phyloP scores from a whole-genome alignment of 1,139 yeast species.

The Blastobotrys arbuscula region DNA sequence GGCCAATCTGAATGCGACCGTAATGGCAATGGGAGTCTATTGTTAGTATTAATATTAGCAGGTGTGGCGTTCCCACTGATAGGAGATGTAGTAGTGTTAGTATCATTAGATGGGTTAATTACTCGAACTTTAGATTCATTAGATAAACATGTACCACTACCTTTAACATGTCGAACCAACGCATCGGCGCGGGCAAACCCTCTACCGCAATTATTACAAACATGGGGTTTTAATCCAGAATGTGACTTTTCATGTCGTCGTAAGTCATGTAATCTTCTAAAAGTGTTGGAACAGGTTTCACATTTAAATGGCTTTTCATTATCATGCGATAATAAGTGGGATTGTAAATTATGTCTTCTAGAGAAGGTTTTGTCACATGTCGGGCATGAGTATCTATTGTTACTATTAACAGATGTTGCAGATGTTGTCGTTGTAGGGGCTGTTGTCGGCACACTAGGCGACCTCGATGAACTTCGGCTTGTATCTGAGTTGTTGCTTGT shows the following conservation, averaged over 20 bases:
- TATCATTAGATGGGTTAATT: background rate
- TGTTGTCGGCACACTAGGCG: background rate
- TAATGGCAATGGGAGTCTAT: conserved; percentile 7
- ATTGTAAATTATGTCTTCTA: conserved; percentile 67
- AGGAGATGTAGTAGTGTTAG: background rate
- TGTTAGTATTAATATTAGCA: background rate
- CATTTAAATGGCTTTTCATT: conserved; percentile 64
- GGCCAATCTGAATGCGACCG: conserved; percentile 7
- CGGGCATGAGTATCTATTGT: conserved; percentile 37
- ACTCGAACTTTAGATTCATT: conserved; percentile 4
- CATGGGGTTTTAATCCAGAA: conserved; percentile 67
- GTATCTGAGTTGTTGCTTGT: background rate
- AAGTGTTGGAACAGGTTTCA: conserved; percentile 54
- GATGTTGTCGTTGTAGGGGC: background rate
- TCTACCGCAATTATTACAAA: conserved; percentile 57
- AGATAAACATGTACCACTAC: conserved; percentile 30
- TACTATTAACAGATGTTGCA: background rate
- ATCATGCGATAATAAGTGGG: conserved; percentile 67
- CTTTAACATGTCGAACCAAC: conserved; percentile 55
- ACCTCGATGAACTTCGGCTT: background rate
- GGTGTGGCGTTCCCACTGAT: background rate
- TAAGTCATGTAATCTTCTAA: conserved; percentile 70
- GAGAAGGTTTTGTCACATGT: conserved; percentile 58
- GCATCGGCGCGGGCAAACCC: conserved; percentile 77
- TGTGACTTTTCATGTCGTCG: conserved; percentile 72